phyloP scores from a whole-genome alignment of 805 yeast species.

The Candida xyloterini region DNA sequence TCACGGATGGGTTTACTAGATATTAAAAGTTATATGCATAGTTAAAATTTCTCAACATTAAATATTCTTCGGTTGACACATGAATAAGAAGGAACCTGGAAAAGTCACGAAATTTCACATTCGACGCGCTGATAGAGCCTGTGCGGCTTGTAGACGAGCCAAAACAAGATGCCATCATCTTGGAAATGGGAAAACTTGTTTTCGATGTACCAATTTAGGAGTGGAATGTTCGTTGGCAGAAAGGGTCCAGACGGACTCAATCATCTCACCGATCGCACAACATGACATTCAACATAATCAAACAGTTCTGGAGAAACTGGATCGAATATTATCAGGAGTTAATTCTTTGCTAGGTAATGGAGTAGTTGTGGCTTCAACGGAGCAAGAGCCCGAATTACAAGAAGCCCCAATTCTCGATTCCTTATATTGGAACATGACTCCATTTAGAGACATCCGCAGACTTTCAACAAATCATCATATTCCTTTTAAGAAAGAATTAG shows the following conservation, averaged over 20 bases:
- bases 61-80: neutral
- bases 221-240: conserved; percentile 21
- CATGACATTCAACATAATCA: neutral
- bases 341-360: conserved; percentile 3
- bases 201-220: conserved; percentile 27
- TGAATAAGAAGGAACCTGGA: neutral
- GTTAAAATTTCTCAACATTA: too few species aligned
- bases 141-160: conserved; percentile 26
- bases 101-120: conserved; percentile 7
- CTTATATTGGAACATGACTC: conserved; percentile 22
- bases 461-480: conserved; percentile 19
- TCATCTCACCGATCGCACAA: conserved; percentile 2
- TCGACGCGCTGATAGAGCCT: conserved; percentile 16
- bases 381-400: neutral
- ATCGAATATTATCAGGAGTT: conserved; percentile 3
- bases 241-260: conserved; percentile 5
- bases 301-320: neutral
- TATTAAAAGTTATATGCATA: conserved; percentile 1
- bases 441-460: conserved; percentile 24
- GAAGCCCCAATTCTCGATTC: conserved; percentile 10
- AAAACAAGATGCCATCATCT: conserved; percentile 28
- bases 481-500: conserved; percentile 29
- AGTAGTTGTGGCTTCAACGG: conserved; percentile 1
- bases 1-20: conserved; percentile 15
- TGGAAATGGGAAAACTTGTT: conserved; percentile 22